These are phyloP conservation scores for Trichothecium sympodiale DNA, from an alignment of 2,329 filamentous ascomycete species.

Conservation along the genomic window DNA sequence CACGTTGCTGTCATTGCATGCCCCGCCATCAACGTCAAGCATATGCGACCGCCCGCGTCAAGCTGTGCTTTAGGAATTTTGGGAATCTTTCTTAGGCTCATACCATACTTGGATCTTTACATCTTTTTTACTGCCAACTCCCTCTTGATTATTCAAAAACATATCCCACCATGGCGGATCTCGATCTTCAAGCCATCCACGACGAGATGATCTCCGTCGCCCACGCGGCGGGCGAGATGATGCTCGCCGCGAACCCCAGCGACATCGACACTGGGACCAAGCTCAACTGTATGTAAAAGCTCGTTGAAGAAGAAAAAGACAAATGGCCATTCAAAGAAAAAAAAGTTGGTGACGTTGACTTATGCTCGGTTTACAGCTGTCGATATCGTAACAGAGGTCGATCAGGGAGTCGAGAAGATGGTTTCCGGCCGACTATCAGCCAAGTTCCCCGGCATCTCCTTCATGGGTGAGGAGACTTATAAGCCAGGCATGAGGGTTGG, in stretches of 20 bases:
- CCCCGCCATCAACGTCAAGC: no score
- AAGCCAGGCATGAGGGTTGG: slow-evolving; percentile 53
- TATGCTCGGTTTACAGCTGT: slow-evolving; percentile 33
- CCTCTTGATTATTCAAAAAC: no score
- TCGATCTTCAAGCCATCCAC: slow-evolving; percentile 51
- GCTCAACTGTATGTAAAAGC: slow-evolving; percentile 52
- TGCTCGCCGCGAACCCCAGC: slow-evolving; percentile 47
- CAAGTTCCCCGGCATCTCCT: slow-evolving; percentile 45
- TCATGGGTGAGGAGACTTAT: slow-evolving; percentile 72
- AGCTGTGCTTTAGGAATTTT: no score
- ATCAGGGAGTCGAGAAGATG: slow-evolving; percentile 54
- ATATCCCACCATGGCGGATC: slow-evolving; percentile 37
- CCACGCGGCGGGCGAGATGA: slow-evolving; percentile 54
- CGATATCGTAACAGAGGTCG: slow-evolving; percentile 58
- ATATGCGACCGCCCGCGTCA: no score
- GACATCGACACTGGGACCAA: slow-evolving; percentile 48
- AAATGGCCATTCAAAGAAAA: not conserved
- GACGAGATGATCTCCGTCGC: slow-evolving; percentile 50
- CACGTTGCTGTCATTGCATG: no score
- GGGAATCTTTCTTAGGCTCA: no score
- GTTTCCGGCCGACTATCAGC: slow-evolving; percentile 40
- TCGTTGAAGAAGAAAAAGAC: not conserved
- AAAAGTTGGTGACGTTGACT: not conserved
- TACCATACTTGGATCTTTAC: no score
- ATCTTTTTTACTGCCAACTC: no score